phyloP scores from a whole-genome alignment of 768 basidiomycete species.

The Lactarius deliciosus region DNA sequence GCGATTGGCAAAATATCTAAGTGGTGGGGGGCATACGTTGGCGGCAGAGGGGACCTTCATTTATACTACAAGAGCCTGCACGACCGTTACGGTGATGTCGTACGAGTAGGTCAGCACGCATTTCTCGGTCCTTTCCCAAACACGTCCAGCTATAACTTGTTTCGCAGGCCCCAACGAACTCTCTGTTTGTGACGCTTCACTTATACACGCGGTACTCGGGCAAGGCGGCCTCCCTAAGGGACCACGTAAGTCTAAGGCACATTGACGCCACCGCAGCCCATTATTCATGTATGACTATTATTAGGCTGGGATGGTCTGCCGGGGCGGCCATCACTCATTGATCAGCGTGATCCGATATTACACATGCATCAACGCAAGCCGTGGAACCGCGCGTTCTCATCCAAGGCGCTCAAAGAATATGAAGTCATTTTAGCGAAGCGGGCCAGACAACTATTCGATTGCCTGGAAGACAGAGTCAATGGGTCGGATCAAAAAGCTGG shows the following conservation, averaged over 20 bases:
- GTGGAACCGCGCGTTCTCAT: slow-evolving; percentile 46
- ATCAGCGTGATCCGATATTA: slow-evolving; percentile 38
- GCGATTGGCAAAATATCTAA: slow-evolving; percentile 44
- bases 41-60: slow-evolving; percentile 40
- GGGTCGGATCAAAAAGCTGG: slow-evolving; percentile 15
- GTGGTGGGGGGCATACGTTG: slow-evolving; percentile 40
- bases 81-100: slow-evolving; percentile 38
- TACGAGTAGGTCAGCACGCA: slow-evolving; percentile 38
- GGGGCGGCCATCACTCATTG: slow-evolving; percentile 33
- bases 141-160: neutral
- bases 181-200: slow-evolving; percentile 17
- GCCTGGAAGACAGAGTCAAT: slow-evolving; percentile 21
- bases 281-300: neutral
- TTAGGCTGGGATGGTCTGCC: slow-evolving; percentile 21
- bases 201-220: slow-evolving; percentile 13
- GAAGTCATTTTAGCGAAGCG: slow-evolving; percentile 40
- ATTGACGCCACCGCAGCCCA: neutral
- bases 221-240: slow-evolving; percentile 28
- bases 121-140: neutral
- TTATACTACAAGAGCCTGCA: slow-evolving; percentile 35
- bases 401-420: slow-evolving; percentile 46
- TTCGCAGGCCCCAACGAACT: slow-evolving; percentile 18
- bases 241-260: slow-evolving; percentile 15
- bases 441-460: slow-evolving; percentile 35
- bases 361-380: slow-evolving; percentile 43